Evolutionary conservation across 805 yeast genomes (phyloP).

Genomic region (Komagataella pseudopastoris): DNA sequence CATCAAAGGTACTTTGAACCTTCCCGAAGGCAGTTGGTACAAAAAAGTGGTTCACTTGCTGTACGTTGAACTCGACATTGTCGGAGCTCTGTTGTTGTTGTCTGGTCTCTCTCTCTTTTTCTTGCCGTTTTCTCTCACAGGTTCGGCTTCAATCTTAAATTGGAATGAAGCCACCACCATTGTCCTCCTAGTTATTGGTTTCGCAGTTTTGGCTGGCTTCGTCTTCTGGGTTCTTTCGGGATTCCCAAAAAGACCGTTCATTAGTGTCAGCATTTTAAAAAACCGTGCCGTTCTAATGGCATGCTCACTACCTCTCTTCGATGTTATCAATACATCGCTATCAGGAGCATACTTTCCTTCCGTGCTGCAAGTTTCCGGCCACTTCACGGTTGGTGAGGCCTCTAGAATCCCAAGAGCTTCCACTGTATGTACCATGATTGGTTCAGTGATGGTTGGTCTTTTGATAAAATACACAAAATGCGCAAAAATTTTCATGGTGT

Average conservation of each 20-base stretch:
- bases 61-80: slow-evolving; percentile 2
- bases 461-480: not conserved
- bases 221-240: not conserved
- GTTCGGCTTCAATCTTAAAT: not conserved
- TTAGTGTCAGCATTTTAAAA: not conserved
- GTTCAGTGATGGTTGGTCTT: not conserved
- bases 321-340: not conserved
- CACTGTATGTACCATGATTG: not conserved
- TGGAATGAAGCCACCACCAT: not conserved
- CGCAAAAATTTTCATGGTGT: not conserved
- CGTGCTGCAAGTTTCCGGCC: not conserved
- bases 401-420: not conserved
- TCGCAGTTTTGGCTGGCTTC: not conserved
- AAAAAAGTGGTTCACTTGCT: not conserved
- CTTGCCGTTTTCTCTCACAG: not conserved
- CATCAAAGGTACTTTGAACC: not conserved
- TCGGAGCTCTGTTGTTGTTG: not conserved
- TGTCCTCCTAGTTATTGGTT: not conserved
- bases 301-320: not conserved
- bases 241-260: not conserved
- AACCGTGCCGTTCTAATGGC: not conserved
- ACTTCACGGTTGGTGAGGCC: not conserved
- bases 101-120: not conserved
- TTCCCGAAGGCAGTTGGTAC: not conserved
- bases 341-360: not conserved